phyloP scores from a whole-genome alignment of 768 basidiomycete genomes.

The Podaxis sp. region DNA sequence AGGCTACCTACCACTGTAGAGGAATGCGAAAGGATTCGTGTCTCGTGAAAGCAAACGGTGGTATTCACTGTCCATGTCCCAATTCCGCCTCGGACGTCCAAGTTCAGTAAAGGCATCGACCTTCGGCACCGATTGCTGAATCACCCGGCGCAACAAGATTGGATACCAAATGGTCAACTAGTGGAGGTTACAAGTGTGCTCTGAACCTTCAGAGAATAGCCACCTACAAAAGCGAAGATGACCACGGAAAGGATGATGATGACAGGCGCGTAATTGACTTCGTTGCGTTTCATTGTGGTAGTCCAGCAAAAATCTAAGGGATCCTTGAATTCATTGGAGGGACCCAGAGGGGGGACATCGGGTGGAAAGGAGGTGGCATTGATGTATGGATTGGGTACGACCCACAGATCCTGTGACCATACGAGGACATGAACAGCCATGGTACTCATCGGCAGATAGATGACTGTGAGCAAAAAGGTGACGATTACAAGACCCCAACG shows the following conservation, averaged over 20 bases:
- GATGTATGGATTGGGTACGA: conserved; percentile 64
- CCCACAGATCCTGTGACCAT: conserved; percentile 79
- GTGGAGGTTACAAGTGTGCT: not conserved
- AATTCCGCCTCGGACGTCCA: conserved; percentile 55
- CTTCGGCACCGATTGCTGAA: conserved; percentile 56
- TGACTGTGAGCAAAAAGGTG: conserved; percentile 63
- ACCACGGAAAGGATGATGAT: conserved; percentile 57
- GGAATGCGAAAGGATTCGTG: conserved; percentile 64
- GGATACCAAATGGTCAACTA: conserved; percentile 76
- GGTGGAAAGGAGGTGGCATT: conserved; percentile 57
- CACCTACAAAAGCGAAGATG: conserved; percentile 51
- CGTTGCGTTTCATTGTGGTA: conserved; percentile 70
- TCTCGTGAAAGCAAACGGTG: conserved; percentile 64
- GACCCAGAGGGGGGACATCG: conserved; percentile 50
- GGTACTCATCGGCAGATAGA: conserved; percentile 78
- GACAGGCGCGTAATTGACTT: conserved; percentile 67
- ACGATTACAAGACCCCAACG: conserved; percentile 58
- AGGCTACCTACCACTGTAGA: conserved; percentile 61
- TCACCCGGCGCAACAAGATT: conserved; percentile 55
- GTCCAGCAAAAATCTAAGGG: conserved; percentile 78
- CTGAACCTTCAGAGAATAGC: not conserved
- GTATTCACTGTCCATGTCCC: conserved; percentile 70
- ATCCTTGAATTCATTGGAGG: conserved; percentile 53
- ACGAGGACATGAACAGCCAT: conserved; percentile 75
- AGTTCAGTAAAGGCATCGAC: conserved; percentile 71